Base-by-base conservation (phyloP, 371 early-diverging fungal species). In the Lichtheimia ramosa region DNA sequence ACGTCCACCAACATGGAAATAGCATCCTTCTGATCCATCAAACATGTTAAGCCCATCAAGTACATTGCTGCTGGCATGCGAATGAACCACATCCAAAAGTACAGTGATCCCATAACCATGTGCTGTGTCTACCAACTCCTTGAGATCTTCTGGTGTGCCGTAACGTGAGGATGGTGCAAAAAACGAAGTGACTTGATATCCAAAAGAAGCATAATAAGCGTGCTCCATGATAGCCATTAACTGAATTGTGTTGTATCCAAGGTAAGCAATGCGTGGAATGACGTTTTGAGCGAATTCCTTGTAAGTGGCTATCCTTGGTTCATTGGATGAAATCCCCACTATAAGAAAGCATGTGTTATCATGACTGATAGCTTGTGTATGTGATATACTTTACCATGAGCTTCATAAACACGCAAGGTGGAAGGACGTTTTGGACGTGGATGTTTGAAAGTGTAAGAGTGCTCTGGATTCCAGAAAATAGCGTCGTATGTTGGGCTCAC, bases 191-290 rank as follows among this genome's bases (percentile, higher is more conserved):
- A 98, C 96, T 71, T 98, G 97, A 70, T 98, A 98, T 2, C 98
- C 98, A 68, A 97, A 97, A 8, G 90, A 90, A 40, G 96, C 98
- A 68, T 97, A 98, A 73, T 98, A 98, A n/a, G 97, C 96, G 64
- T 98, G 98, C 72, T 98, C 98, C 96, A 96, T 96, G 43, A 98
- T 81, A 40, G 97, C 98, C 98, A 98, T 98, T 48, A 98, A 70
- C 77, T 98, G 97, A 63, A 98, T 91, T 0, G 89, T 79, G 73
- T 98, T 96, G 84, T 97, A 97, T 0, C 96, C 96, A 10, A 94
- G 83, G 55, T 90, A 75, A 56, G 83, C 83, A 71, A 97, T 94
- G 58, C 94, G 83, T 20, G 95, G 96, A n/a, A 97, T 77, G 8
- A 93, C 85, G 54, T 93, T 87, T 46, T 82, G 70, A 3, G 94